These are phyloP conservation scores for Sphagnum contortum DNA, from an alignment of 225 moss, liverwort and hornwort species.

Conservation along the genomic window DNA sequence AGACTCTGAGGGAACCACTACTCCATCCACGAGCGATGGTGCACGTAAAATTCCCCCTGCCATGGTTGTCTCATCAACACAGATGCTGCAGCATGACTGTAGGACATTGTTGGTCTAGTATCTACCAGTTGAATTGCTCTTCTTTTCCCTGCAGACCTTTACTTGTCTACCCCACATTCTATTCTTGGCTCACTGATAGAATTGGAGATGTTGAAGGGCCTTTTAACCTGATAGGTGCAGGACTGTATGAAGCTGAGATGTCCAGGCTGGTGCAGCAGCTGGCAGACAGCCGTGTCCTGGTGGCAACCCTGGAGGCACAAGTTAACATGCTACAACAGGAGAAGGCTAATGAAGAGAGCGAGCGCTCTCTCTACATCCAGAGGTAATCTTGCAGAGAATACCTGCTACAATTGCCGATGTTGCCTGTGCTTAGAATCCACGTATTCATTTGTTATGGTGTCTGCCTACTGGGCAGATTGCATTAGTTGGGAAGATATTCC, in stretches of 20 bases:
- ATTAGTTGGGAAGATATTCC: no score
- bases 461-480: no score
- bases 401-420: no score
- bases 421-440: neutral
- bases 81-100: no score
- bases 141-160: no score
- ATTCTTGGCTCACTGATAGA: no score
- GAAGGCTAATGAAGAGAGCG: conserved; percentile 32
- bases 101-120: no score
- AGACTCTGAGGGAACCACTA: conserved; percentile 19
- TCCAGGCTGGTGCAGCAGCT: conserved; percentile 63
- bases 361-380: conserved; percentile 40
- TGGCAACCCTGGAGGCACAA: conserved; percentile 76
- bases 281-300: conserved; percentile 72
- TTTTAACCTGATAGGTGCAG: conserved; percentile 11
- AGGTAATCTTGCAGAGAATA: conserved; percentile 25
- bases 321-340: conserved; percentile 49
- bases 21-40: conserved; percentile 6
- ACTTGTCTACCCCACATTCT: no score
- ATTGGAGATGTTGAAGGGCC: no score
- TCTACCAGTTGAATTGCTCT: no score
- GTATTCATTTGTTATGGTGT: neutral
- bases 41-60: conserved; percentile 11
- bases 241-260: conserved; percentile 47
- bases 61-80: no score